Evolutionary conservation across 2,329 filamentous ascomycete species (phyloP), one percentile per base, ranked within the genome.

Genomic region (Arthroderma uncinatum): DNA sequence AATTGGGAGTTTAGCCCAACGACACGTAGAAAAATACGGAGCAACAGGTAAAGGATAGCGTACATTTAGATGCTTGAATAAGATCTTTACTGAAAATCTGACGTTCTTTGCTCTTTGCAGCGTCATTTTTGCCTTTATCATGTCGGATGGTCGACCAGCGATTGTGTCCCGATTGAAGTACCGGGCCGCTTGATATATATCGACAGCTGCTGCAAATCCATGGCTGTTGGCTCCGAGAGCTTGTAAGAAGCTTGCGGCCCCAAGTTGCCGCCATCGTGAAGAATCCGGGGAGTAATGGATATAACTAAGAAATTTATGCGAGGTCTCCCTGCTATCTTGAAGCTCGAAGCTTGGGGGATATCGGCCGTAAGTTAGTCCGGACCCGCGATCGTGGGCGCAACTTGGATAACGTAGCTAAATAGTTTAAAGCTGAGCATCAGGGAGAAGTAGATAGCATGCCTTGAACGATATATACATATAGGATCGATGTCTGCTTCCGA

Each of bases 91-190:
- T 79, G 64, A 94, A 80, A 47, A 78, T 71, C 50, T 79, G 81
- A 30, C 90, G 84, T 64, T 85, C 79, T 44, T 79, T 80, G 72
- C 83, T 89, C 73, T 91, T 95, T 64, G 85, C 69, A 58, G 70
- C 71, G 71, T 98, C 93, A 58, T 85, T 86, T 60, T 85, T 88
- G 54, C 86, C 90, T 73, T 98, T 98, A 71, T 93, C 89, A 71
- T 97, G 93, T 68, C 86, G 88, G 74, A 96, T 97, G 67, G 93
- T 95, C 58, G 89, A 90, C 93, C 93, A 98, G 70, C 90, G 87
- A 72, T 86, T 95, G 74, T 95, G 90, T 12, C 90, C 90, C 23
- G 86, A 84, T 60, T 74, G 72, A 12, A 73, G 66, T 6, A 65
- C 58, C 7, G 76, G 62, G 14, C 75, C 77, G 14, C 74, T 75